A percentile compares a stretch with the other conserved stretches of the same genome.
phyloP scores from a whole-genome alignment of 805 yeast species.

The Isabelozyma heimii region DNA sequence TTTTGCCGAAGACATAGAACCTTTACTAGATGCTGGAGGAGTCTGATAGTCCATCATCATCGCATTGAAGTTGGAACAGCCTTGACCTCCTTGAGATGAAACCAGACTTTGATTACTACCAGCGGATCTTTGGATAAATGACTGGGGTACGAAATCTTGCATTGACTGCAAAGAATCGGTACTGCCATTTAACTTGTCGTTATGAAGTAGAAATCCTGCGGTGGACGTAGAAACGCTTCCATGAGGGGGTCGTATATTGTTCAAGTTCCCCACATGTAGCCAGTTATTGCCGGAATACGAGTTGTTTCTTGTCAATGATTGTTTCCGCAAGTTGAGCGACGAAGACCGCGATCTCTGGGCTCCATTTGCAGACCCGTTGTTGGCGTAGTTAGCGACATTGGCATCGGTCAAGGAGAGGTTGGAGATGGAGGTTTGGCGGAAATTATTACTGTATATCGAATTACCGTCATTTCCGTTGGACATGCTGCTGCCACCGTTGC shows the following conservation, averaged over 20 bases:
- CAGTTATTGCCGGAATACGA: slow-evolving; percentile 34
- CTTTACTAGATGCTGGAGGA: slow-evolving; percentile 34
- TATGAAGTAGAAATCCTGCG: not conserved
- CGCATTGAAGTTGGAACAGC: slow-evolving; percentile 18
- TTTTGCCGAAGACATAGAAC: slow-evolving; percentile 20
- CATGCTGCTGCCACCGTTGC: slow-evolving; percentile 4
- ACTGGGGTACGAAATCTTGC: slow-evolving; percentile 44
- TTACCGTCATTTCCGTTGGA: slow-evolving; percentile 4
- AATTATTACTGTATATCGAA: slow-evolving; percentile 5
- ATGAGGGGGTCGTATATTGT: slow-evolving; percentile 23
- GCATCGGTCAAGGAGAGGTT: slow-evolving; percentile 39
- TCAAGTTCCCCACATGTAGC: slow-evolving; percentile 45
- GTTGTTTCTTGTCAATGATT: slow-evolving; percentile 42
- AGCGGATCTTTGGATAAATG: slow-evolving; percentile 32
- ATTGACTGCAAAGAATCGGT: slow-evolving; percentile 43
- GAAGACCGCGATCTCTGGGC: slow-evolving; percentile 32
- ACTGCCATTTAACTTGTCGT: slow-evolving; percentile 23
- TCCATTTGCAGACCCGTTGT: slow-evolving; percentile 9
- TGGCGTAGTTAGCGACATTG: slow-evolving; percentile 30
- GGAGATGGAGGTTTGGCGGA: slow-evolving; percentile 38
- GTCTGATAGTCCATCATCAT: slow-evolving; percentile 43
- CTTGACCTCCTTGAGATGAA: not conserved
- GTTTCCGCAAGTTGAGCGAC: slow-evolving; percentile 38
- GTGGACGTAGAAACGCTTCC: not conserved
- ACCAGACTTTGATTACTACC: not conserved